Percentiles rank a stretch among this genome's conserved stretches.
These are phyloP conservation scores for Diophrys appendiculata DNA, from an alignment of 73 alveolate genomes.

Conservation along the genomic window DNA sequence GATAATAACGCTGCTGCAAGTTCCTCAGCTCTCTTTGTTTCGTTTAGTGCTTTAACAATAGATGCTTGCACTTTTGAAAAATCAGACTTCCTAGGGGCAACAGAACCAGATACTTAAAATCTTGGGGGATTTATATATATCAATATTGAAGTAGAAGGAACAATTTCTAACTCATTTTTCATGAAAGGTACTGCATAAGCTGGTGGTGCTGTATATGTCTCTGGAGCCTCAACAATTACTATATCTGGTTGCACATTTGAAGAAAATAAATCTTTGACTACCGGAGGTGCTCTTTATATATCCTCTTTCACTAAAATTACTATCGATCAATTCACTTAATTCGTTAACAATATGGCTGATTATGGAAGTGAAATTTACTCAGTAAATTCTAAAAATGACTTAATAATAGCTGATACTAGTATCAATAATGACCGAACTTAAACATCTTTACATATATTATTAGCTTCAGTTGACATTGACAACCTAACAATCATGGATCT, in stretches of 20 bases:
- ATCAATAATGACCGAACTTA: too few species aligned
- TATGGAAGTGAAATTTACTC: not conserved
- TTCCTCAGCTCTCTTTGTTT: too few species aligned
- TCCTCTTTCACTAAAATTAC: not conserved
- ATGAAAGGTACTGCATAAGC: constrained; percentile 20
- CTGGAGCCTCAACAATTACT: constrained; percentile 13
- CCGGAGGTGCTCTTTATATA: constrained; percentile 49
- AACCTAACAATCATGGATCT: too few species aligned
- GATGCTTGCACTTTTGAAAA: too few species aligned
- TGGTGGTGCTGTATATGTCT: constrained; percentile 41
- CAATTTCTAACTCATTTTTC: constrained; percentile 10
- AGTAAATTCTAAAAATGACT: not conserved
- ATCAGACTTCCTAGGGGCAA: too few species aligned
- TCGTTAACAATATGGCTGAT: not conserved
- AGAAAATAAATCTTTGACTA: constrained; percentile 6
- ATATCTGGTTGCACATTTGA: constrained; percentile 4
- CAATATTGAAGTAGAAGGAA: not conserved
- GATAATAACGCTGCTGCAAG: too few species aligned
- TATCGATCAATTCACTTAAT: not conserved
- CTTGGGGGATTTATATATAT: constrained; percentile 19
- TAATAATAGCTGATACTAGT: not conserved
- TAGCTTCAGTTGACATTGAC: too few species aligned
- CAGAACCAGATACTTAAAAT: not conserved
- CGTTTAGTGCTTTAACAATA: too few species aligned
- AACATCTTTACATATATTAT: too few species aligned